These are phyloP conservation scores for Pelargonium myrrhifolium DNA, from an alignment of 441 rosid genomes.

Conservation along the genomic window DNA sequence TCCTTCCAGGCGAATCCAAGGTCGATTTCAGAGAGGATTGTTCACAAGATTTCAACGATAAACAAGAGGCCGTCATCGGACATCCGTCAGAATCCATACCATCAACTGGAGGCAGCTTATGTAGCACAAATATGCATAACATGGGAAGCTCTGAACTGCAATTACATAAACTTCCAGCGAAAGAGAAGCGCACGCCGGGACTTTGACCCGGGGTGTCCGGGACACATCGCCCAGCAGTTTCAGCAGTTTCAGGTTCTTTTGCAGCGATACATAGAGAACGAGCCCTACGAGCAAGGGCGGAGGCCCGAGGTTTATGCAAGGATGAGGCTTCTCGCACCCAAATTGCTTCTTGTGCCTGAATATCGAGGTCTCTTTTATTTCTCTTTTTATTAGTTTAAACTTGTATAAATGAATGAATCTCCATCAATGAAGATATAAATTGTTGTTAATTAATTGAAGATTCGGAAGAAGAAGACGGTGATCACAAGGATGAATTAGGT, in stretches of 20 bases:
- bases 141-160: conserved; percentile 94
- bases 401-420: too few relatives aligned
- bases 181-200: conserved; percentile 44
- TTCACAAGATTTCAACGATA: conserved; percentile 49
- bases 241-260: conserved; percentile 86
- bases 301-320: conserved; percentile 86
- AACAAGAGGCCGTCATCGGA: conserved; percentile 38
- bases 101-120: conserved; percentile 71
- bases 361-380: conserved; percentile 49
- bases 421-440: too few relatives aligned
- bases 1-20: conserved; percentile 72
- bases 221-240: conserved; percentile 65
- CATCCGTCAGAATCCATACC: conserved; percentile 61
- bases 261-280: conserved; percentile 81
- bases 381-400: too few relatives aligned
- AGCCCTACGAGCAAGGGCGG: conserved; percentile 88
- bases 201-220: conserved; percentile 64
- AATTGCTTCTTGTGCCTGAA: conserved; percentile 85
- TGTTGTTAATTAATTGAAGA: conserved; percentile 26
- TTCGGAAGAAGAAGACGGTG: conserved; percentile 37
- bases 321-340: conserved; percentile 85
- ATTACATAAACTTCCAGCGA: conserved; percentile 64
- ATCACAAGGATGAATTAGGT: conserved; percentile 48
- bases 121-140: conserved; percentile 87
- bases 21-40: conserved; percentile 80